phyloP scores from a whole-genome alignment of 1,284 basidiomycete genomes.

The Leccinum proximum region DNA sequence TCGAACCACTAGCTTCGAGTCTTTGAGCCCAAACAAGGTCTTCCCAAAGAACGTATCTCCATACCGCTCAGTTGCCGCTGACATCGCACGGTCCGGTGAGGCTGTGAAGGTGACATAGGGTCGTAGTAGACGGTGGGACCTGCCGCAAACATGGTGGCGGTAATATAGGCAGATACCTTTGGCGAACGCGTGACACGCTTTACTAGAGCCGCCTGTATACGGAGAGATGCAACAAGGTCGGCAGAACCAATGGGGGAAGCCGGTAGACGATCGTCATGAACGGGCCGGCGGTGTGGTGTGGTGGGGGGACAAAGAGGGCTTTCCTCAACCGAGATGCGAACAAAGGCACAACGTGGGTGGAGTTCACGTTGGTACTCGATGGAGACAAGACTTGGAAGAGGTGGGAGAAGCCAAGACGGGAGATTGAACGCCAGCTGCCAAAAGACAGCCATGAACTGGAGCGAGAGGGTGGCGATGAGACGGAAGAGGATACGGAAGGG shows the following conservation, averaged over 20 bases:
- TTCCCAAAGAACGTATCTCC: no score
- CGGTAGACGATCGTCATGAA: background rate
- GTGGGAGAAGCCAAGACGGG: slow-evolving; percentile 29
- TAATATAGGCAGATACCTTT: no score
- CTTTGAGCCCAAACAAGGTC: no score
- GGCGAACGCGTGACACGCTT: no score
- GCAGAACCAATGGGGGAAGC: slow-evolving; percentile 1
- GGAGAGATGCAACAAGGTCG: slow-evolving; percentile 6
- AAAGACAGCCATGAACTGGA: slow-evolving; percentile 58
- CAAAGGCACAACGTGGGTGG: slow-evolving; percentile 26
- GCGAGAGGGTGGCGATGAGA: slow-evolving; percentile 34
- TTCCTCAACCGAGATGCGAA: slow-evolving; percentile 27
- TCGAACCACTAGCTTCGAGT: no score
- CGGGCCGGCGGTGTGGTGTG: slow-evolving; percentile 2
- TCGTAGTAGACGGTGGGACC: slow-evolving; percentile 8
- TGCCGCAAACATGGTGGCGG: no score
- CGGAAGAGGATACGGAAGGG: slow-evolving; percentile 30
- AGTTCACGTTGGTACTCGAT: slow-evolving; percentile 20
- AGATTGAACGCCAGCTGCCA: slow-evolving; percentile 40
- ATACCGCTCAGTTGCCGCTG: slow-evolving; percentile 16
- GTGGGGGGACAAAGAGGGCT: slow-evolving; percentile 24
- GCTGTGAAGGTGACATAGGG: slow-evolving; percentile 10
- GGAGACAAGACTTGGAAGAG: slow-evolving; percentile 21
- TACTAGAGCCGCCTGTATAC: slow-evolving; percentile 17
- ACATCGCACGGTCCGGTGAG: slow-evolving; percentile 9